Percentiles rank a stretch among this genome's conserved stretches.
phyloP scores from a whole-genome alignment of 179 eudicot species.

The Drosera spatulata region DNA sequence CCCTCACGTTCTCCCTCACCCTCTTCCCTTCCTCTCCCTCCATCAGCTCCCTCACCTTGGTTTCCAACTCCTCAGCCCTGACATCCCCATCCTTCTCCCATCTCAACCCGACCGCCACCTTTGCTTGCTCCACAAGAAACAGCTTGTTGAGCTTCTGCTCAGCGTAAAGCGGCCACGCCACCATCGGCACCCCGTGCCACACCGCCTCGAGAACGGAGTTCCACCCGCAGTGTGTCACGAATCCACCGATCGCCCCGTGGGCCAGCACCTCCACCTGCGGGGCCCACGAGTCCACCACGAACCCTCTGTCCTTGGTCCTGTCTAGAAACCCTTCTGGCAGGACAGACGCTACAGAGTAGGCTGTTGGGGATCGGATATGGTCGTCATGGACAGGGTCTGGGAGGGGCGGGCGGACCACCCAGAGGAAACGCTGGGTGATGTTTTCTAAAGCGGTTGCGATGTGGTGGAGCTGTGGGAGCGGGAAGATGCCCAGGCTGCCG shows the following conservation, averaged over 20 bases:
- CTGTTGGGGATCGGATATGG: constrained; percentile 4
- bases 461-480: constrained; percentile 23
- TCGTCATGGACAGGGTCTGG: constrained; percentile 3
- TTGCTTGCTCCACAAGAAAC: constrained; percentile 26
- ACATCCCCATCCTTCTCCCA: constrained; percentile 19
- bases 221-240: too few relatives aligned
- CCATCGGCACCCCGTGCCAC: constrained; percentile 34
- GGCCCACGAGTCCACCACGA: constrained; percentile 36
- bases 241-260: too few relatives aligned
- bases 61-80: constrained; percentile 15
- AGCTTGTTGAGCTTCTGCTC: constrained; percentile 30
- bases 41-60: constrained; percentile 22
- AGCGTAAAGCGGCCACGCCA: constrained; percentile 39
- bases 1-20: constrained; percentile 7
- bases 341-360: constrained; percentile 15
- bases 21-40: constrained; percentile 6
- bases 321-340: constrained; percentile 35
- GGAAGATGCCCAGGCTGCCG: constrained; percentile 23
- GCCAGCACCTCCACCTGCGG: constrained; percentile 24
- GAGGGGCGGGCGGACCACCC: constrained; percentile 39
- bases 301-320: constrained; percentile 18
- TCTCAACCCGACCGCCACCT: constrained; percentile 17
- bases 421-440: constrained; percentile 29
- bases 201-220: constrained; percentile 29
- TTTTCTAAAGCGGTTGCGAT: constrained; percentile 32